Evolutionary conservation across 2,329 filamentous ascomycete species (phyloP), one percentile per base, ranked within the genome.

Genomic region (Cytospora piceae): DNA sequence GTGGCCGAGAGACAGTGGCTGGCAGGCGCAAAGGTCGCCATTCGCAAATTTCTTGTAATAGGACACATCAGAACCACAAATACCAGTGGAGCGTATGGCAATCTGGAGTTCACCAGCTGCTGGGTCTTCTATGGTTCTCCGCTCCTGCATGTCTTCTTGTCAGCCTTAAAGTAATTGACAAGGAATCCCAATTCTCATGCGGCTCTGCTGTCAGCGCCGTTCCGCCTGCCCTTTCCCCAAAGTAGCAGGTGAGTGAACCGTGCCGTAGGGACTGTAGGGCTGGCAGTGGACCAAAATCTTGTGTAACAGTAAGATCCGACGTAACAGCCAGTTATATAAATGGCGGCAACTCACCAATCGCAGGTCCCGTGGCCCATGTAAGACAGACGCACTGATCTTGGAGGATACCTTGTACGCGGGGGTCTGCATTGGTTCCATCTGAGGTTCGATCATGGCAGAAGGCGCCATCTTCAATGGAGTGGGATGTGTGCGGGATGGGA

Each of bases 31-130:
- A 59, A 91, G 82, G 75, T 90, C 87, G 55, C 88, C 88, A 72
- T 91, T 91, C 76, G 87, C 86, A 73, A 90, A 90, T 72, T 90
- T 89, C 74, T 86, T 89, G 79, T 89, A 91, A 76, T 91, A 91
- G 61, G 86, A 87, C 62, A 90, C 84, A 75, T 91, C 88, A 9
- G 87, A 90, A 64, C 88, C 88, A 74, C 88, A 91, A 71, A 91
- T 87, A 46, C 88, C 88, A 29, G 88, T 90, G 8, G 85, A 83
- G 71, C 84, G 85, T 74, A 91, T 81, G 70, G 85, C 82, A 71
- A 90, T 82, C 75, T 90, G 88, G 63, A 91, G 80, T 73, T 90
- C 87, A 63, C 81, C 83, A 31, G 72, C 69, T 29, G 72, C 74
- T 8, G 83, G 83, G 11, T 80, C 77, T 54, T 81, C 78, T 42